Evolutionary conservation across 192 early-diverging fungal genomes (phyloP).

Genomic region (Rhizoclosmatium sp.): DNA sequence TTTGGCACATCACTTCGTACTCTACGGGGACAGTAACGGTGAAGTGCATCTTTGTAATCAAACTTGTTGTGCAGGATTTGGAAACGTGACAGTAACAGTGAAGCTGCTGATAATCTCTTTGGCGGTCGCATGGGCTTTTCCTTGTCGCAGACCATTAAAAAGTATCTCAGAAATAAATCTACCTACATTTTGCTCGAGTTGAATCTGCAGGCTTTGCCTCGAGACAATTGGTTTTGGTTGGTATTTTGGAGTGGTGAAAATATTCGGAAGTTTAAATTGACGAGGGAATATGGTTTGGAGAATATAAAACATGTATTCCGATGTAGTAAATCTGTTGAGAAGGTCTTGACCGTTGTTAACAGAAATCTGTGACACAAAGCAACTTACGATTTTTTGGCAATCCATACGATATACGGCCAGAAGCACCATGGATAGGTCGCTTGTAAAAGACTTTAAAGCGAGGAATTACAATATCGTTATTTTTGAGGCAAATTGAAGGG

Average conservation of each 20-base stretch:
- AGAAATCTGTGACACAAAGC: neutral
- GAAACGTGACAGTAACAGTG: conserved; percentile 32
- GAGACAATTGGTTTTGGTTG: neutral
- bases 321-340: neutral
- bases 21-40: conserved; percentile 40
- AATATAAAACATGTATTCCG: neutral
- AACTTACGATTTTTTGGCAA: conserved; percentile 43
- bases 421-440: conserved; percentile 24
- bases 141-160: neutral
- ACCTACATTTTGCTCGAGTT: neutral
- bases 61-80: conserved; percentile 30
- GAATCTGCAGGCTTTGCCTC: neutral
- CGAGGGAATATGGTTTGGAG: conserved; percentile 23
- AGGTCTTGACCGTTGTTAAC: conserved; percentile 3
- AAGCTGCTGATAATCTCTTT: conserved; percentile 38
- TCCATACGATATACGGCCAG: conserved; percentile 34
- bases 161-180: neutral
- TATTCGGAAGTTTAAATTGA: conserved; percentile 3
- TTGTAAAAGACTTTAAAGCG: conserved; percentile 47
- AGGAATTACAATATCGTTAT: conserved; percentile 24
- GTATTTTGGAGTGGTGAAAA: conserved; percentile 19
- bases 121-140: conserved; percentile 5
- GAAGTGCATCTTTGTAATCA: conserved; percentile 42
- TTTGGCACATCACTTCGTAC: neutral
- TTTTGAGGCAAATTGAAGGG: neutral